Percentiles rank a stretch among this genome's conserved stretches.
Conservation (phyloP, 306 rosid genomes). For the Inga laurina region DNA sequence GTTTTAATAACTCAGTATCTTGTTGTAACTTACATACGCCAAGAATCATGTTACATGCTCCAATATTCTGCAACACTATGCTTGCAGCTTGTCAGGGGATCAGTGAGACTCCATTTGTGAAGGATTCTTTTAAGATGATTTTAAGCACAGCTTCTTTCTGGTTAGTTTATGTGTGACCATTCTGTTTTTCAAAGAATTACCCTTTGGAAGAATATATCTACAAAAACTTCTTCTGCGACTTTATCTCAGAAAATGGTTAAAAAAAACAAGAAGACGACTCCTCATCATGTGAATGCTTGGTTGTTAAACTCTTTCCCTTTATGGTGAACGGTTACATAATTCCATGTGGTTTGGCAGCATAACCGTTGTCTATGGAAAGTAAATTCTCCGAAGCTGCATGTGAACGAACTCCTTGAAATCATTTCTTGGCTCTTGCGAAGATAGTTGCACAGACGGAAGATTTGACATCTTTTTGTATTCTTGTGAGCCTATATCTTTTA, state of each 20-base stretch:
- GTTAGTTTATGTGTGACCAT: conserved; percentile 7
- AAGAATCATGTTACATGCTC: background rate
- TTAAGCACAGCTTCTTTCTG: background rate
- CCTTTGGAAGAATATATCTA: conserved; percentile 1
- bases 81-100: conserved; percentile 1
- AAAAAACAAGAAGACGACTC: background rate
- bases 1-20: too few species aligned
- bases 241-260: background rate
- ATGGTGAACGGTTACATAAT: background rate
- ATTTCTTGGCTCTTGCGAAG: background rate
- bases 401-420: conserved; percentile 20
- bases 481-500: background rate
- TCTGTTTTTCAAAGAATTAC: background rate
- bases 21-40: background rate
- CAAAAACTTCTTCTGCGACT: background rate
- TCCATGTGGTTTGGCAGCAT: conserved; percentile 29
- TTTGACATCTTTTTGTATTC: background rate
- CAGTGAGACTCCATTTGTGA: background rate
- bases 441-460: background rate
- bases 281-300: conserved; percentile 5
- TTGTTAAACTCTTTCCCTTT: conserved; percentile 4
- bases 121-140: background rate
- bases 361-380: conserved; percentile 6
- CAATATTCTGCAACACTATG: background rate
- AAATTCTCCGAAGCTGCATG: conserved; percentile 17